Evolutionary conservation across 179 eudicot species (phyloP), one percentile per base, ranked within the genome.

Genomic region (Carnegiea gigantea): DNA sequence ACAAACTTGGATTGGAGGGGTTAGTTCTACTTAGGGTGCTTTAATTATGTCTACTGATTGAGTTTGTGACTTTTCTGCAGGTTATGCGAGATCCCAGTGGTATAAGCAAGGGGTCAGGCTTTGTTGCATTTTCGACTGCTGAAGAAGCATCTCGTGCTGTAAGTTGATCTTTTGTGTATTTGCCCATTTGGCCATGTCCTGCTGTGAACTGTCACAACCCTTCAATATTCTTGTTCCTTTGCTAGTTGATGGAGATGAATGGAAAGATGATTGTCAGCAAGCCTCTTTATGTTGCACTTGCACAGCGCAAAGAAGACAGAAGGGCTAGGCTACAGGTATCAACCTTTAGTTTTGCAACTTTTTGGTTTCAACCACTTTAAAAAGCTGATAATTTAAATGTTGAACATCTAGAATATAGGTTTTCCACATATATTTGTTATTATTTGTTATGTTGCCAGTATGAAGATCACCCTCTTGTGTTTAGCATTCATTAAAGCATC

Each of bases 221-320:
- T 26, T 70, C n/a, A 70, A 0, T 17, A 65, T 10, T 33, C 20
- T 70, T 36, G 40, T 70, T 12, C 36, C 72, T 73, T 80, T 72
- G 75, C 30, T 74, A 88, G 90, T 59, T 86, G 13, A 15, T 46
- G 82, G 98, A 94, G 78, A 91, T 94, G 98, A 92, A 93, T 80
- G 97, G 97, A 48, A 95, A 92, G 89, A 92, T 92, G 90, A 81
- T 92, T 46, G 91, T 84, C 17, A 86, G 83, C 89, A 95, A 95
- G 73, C 99, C 98, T 78, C 92, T 95, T 33, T 95, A 94, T 88
- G 99, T 95, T 86, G 97, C 99, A 26, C 87, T 90, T 82, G 98
- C 99, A n/a, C 97, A 95, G 68, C 88, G 97, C 30, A 94, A 92
- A 81, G 99, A 94, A 86, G 99, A 95, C 64, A 89, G 97, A 86